These are phyloP conservation scores for Heracleum sosnowskyi DNA, from an alignment of 129 eudicot genomes.

Conservation along the genomic window DNA sequence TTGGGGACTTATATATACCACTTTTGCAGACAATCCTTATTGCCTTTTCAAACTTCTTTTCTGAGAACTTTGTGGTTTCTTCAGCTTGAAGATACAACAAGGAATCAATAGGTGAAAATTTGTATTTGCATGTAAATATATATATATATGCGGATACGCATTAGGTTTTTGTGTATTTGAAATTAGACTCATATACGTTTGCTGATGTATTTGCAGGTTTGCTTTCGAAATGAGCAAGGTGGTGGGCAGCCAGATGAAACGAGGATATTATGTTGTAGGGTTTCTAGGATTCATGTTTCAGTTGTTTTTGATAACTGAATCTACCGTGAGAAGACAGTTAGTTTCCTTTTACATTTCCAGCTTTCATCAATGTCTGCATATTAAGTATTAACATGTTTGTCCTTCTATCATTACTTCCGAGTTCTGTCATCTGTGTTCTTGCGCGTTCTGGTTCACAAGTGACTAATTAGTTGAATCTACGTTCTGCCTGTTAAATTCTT, in stretches of 20 bases:
- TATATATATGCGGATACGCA: not conserved
- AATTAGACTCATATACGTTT: not conserved
- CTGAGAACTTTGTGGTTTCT: not conserved
- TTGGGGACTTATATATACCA: slow-evolving; percentile 1
- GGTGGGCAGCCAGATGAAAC: not conserved
- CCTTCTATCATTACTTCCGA: not conserved
- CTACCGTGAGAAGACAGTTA: slow-evolving; percentile 5
- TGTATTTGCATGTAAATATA: not conserved
- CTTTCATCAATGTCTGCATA: not conserved
- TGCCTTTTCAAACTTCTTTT: not conserved
- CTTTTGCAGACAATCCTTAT: not conserved
- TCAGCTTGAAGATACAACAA: slow-evolving; percentile 2
- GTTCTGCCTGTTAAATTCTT: too few species aligned
- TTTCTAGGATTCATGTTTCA: slow-evolving; percentile 7
- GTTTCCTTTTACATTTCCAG: not conserved
- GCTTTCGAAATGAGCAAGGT: not conserved
- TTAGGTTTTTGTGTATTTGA: not conserved
- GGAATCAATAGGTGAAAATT: not conserved
- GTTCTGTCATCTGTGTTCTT: not conserved
- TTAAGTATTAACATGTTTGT: not conserved
- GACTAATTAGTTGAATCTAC: not conserved
- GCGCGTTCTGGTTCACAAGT: too few species aligned
- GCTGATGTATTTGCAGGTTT: not conserved
- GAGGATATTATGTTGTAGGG: not conserved
- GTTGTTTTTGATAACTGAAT: not conserved